Conservation (phyloP, 2,329 filamentous ascomycete species). For the Capronia epimyces region DNA sequence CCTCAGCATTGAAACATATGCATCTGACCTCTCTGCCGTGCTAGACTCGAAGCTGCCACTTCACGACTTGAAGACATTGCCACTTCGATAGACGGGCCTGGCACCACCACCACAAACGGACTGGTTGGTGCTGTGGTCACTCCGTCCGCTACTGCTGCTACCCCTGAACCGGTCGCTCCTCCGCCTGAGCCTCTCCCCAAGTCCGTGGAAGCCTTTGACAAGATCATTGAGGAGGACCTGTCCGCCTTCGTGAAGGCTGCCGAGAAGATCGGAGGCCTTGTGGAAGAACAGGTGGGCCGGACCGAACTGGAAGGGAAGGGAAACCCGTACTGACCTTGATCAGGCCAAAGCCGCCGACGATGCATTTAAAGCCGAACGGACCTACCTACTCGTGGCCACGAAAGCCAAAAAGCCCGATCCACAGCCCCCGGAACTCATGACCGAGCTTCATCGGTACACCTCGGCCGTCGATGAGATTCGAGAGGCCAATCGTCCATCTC, state of each 20-base stretch:
- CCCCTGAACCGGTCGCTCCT: conserved; percentile 38
- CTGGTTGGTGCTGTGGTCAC: conserved; percentile 34
- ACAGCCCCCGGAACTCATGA: conserved; percentile 67
- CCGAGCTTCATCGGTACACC: conserved; percentile 78
- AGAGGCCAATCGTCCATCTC: conserved; percentile 70
- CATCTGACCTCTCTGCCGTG: conserved; percentile 19
- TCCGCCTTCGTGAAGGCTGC: conserved; percentile 73
- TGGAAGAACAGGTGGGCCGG: conserved; percentile 68
- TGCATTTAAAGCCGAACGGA: conserved; percentile 78
- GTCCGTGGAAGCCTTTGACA: conserved; percentile 82
- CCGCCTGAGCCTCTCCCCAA: conserved; percentile 61
- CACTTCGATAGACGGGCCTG: conserved; percentile 56
- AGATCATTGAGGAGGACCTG: conserved; percentile 67
- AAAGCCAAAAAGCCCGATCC: conserved; percentile 89
- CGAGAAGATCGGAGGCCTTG: conserved; percentile 67
- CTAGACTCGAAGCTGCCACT: conserved; percentile 92
- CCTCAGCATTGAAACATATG: not conserved
- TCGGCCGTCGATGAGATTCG: conserved; percentile 73
- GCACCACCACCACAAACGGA: conserved; percentile 34
- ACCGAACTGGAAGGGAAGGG: conserved; percentile 28
- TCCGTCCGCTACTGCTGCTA: conserved; percentile 31
- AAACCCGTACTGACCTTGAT: not conserved
- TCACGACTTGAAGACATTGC: conserved; percentile 95
- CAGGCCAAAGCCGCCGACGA: conserved; percentile 53
- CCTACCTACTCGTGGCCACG: conserved; percentile 79